Evolutionary conservation across 2,329 filamentous ascomycete genomes (phyloP).

Genomic region (Alternaria tenuissima): DNA sequence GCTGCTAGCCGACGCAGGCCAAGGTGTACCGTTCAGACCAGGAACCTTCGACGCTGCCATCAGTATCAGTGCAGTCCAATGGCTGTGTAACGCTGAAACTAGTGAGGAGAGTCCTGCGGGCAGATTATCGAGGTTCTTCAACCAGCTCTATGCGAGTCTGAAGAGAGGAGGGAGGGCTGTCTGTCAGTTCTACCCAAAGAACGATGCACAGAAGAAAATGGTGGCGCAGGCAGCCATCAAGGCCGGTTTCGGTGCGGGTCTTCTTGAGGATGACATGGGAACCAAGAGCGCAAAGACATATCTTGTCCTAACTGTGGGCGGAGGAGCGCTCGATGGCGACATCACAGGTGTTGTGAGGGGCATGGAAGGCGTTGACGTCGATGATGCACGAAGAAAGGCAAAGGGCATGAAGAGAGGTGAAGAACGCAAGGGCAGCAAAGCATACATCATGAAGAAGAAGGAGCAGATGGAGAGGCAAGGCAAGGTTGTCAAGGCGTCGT

Average conservation of each 20-base stretch:
- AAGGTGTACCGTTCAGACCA: slow-evolving; percentile 91
- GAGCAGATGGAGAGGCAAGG: slow-evolving; percentile 94
- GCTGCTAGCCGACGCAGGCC: slow-evolving; percentile 93
- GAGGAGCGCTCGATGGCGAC: slow-evolving; percentile 70
- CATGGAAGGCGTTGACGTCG: slow-evolving; percentile 85
- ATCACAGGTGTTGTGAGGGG: slow-evolving; percentile 90
- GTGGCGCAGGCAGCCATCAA: slow-evolving; percentile 89
- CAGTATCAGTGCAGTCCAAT: slow-evolving; percentile 95
- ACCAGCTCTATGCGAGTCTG: slow-evolving; percentile 85
- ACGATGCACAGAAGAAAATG: slow-evolving; percentile 89
- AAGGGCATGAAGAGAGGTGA: slow-evolving; percentile 64
- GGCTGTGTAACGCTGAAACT: slow-evolving; percentile 95
- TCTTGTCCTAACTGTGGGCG: slow-evolving; percentile 88
- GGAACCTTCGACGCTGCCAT: slow-evolving; percentile 95
- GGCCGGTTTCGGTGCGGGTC: slow-evolving; percentile 92
- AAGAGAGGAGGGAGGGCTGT: slow-evolving; percentile 87
- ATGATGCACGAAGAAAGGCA: slow-evolving; percentile 61
- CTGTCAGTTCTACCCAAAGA: slow-evolving; percentile 98
- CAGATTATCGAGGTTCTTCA: slow-evolving; percentile 85
- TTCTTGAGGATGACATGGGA: slow-evolving; percentile 92
- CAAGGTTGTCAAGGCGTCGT: slow-evolving; percentile 89
- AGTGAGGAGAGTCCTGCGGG: slow-evolving; percentile 83
- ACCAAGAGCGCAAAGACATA: slow-evolving; percentile 99
- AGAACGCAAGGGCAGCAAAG: slow-evolving; percentile 81
- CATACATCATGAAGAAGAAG: slow-evolving; percentile 86